Base-by-base conservation (phyloP, 1,284 basidiomycete genomes). In the Leccinum pachyderme region DNA sequence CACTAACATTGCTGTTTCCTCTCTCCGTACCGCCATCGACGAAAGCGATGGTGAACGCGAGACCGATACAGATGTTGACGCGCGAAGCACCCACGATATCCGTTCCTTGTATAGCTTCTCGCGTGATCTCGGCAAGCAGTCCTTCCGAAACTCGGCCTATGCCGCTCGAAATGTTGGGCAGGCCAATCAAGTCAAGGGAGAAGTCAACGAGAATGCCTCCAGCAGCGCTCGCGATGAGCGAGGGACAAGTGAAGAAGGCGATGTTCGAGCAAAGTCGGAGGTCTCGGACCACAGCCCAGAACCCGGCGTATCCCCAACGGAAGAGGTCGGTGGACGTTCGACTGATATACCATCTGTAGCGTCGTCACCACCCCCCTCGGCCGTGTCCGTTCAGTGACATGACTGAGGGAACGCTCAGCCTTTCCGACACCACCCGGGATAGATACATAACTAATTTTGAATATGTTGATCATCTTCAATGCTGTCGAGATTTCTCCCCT, bases 1-100 rank as follows among this genome's bases (percentile, higher is more conserved):
- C 54, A 74, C 72, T 7, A 73, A 73, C 46, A 74, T 71, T 24
- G 69, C 69, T 22, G 72, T 71, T 22, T 71, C 69, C 2, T 73
- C 72, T 41, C 67, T 71, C n/a, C 70, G 69, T 5, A 73, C 69
- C 0, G 67, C 71, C 18, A 72, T 70, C 11, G 71, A 73, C 43
- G 68, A 73, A 59, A 70, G 72, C 41, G 68, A 70, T 48, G 69
- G 66, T 18, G 71, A 73, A 53, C 68, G 59, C 7, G 71, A 72
- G 43, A 72, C 67, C 1, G 70, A 70, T 39, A 71, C 70, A 47
- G 71, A 72, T 46, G 55, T 59, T 35, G 68, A 73, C 49, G 51
- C 63, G 44, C 63, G 66, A 22, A 59, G 55, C 37, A 25, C 55
- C 9, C 67, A 70, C 43, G 64, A 59, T 51, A 65, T 71, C 43